Percentiles rank a stretch among this genome's conserved stretches.
These are phyloP conservation scores for Suillus subalutaceus DNA, from an alignment of 768 basidiomycete species.

Conservation along the genomic window DNA sequence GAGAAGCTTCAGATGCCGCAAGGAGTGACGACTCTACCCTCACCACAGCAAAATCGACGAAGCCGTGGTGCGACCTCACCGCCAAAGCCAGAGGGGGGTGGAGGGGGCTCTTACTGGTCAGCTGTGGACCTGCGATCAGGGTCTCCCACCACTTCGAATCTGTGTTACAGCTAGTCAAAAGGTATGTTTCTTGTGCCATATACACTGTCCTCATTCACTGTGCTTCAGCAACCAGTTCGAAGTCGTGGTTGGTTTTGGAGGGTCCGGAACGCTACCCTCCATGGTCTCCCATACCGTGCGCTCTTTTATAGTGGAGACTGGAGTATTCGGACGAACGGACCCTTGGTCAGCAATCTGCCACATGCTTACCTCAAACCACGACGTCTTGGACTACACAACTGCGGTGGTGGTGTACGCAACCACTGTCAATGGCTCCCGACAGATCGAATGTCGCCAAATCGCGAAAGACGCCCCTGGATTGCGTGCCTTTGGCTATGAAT, in stretches of 20 bases:
- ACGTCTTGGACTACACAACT: not conserved
- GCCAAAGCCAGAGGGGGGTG: not conserved
- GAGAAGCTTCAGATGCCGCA: not conserved
- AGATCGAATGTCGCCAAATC: not conserved
- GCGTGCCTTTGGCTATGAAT: not conserved
- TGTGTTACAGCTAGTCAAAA: not conserved
- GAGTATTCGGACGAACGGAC: not conserved
- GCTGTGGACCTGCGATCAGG: constrained; percentile 1
- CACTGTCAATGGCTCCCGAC: not conserved
- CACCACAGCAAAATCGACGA: not conserved
- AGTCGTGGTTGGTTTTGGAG: constrained; percentile 6
- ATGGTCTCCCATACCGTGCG: not conserved
- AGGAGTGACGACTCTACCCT: not conserved
- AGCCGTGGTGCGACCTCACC: not conserved
- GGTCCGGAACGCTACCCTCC: not conserved
- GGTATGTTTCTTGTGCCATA: not conserved
- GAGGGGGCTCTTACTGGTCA: not conserved
- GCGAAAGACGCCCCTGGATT: not conserved
- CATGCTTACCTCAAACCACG: not conserved
- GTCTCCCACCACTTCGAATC: not conserved
- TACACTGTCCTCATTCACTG: not conserved
- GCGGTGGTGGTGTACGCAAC: not conserved
- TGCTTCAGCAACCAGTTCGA: constrained; percentile 4
- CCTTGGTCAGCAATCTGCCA: not conserved
- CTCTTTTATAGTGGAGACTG: not conserved